Percentiles rank a stretch among this genome's conserved stretches.
Conservation (phyloP, 805 yeast species). For the Wickerhamomyces hampshirensis region DNA sequence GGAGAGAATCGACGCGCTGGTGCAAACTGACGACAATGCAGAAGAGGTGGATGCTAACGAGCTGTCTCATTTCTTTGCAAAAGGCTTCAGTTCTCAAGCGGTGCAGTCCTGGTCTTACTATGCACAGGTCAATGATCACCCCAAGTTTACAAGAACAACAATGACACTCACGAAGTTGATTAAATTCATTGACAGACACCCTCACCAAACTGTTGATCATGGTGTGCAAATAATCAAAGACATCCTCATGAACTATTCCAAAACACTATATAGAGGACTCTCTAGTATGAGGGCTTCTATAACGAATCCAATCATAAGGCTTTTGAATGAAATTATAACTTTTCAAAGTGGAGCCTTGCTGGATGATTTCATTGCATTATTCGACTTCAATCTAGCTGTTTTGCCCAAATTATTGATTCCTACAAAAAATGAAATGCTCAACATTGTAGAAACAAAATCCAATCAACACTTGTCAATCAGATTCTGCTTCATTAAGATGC, state of each 20-base stretch:
- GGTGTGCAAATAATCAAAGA: slow-evolving; percentile 42
- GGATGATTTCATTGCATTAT: slow-evolving; percentile 54
- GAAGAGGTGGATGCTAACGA: slow-evolving; percentile 11
- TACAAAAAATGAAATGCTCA: slow-evolving; percentile 39
- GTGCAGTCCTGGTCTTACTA: slow-evolving; percentile 44
- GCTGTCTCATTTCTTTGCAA: slow-evolving; percentile 29
- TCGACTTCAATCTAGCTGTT: slow-evolving; percentile 61
- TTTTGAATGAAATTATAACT: slow-evolving; percentile 48
- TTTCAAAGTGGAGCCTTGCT: slow-evolving; percentile 46
- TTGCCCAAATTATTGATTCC: slow-evolving; percentile 61
- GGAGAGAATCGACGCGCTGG: slow-evolving; percentile 14
- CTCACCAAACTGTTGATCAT: slow-evolving; percentile 19
- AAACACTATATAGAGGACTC: slow-evolving; percentile 64
- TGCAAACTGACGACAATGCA: slow-evolving; percentile 4
- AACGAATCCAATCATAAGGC: slow-evolving; percentile 56
- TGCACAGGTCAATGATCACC: slow-evolving; percentile 46
- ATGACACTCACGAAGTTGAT: slow-evolving; percentile 36
- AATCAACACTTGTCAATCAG: slow-evolving; percentile 46
- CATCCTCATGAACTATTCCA: slow-evolving; percentile 51
- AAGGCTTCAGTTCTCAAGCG: slow-evolving; percentile 32
- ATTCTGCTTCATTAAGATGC: slow-evolving; percentile 52
- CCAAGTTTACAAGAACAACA: slow-evolving; percentile 41
- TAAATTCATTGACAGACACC: slow-evolving; percentile 11
- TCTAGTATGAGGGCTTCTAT: slow-evolving; percentile 50
- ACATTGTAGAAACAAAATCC: slow-evolving; percentile 29